Conservation (phyloP, 371 early-diverging fungal genomes). For the Phascolomyces articulosus region DNA sequence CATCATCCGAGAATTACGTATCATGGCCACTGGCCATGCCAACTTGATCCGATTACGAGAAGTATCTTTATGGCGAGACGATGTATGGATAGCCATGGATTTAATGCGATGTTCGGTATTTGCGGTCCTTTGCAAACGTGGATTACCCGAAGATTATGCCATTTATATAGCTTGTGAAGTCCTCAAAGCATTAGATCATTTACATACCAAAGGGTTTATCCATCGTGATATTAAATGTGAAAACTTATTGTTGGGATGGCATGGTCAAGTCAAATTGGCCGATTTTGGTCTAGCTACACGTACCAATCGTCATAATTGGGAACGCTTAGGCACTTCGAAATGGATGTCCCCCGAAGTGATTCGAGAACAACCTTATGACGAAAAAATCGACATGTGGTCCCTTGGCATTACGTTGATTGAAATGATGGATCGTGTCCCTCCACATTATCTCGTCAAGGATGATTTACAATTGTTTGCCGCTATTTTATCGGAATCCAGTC, state of each 20-base stretch:
- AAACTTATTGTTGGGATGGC: constrained; percentile 49
- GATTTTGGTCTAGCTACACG: constrained; percentile 56
- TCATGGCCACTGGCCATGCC: constrained; percentile 47
- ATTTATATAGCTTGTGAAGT: constrained; percentile 43
- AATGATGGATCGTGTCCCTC: constrained; percentile 59
- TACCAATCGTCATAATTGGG: constrained; percentile 36
- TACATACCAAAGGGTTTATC: constrained; percentile 48
- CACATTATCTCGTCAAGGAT: constrained; percentile 44
- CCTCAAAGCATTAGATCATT: constrained; percentile 39
- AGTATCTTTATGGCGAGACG: constrained; percentile 40
- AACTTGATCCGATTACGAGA: constrained; percentile 49
- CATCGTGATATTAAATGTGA: constrained; percentile 59
- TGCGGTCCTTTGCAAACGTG: constrained; percentile 47
- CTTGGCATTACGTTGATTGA: constrained; percentile 55
- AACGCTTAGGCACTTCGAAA: constrained; percentile 53
- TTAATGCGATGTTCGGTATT: constrained; percentile 52
- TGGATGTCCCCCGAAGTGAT: constrained; percentile 70
- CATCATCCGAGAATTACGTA: constrained; percentile 45
- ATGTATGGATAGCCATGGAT: constrained; percentile 53
- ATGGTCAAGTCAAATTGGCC: constrained; percentile 54
- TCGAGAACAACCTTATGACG: constrained; percentile 45
- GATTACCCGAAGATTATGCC: constrained; percentile 45
- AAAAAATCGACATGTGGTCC: constrained; percentile 59
- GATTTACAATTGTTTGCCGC: constrained; percentile 47
- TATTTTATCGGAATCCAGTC: constrained; percentile 46